Conservation (phyloP, 2,329 filamentous ascomycete species). For the Scedosporium apiospermum region DNA sequence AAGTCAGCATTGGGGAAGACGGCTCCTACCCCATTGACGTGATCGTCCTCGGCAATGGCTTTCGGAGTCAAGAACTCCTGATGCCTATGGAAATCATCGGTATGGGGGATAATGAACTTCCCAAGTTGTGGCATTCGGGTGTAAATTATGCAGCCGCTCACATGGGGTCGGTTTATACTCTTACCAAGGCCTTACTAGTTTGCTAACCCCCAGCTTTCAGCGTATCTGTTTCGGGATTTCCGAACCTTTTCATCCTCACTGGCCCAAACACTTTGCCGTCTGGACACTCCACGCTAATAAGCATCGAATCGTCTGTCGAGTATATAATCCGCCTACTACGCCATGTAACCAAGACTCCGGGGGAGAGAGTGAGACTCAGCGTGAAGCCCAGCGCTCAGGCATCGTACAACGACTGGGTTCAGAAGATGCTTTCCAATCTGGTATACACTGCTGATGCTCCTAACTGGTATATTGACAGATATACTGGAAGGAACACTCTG, state of each 20-base stretch:
- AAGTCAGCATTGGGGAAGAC: too few species aligned
- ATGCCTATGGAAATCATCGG: too few species aligned
- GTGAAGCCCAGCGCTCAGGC: neutral
- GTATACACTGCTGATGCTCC: neutral
- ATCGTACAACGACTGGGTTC: neutral
- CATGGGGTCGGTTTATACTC: neutral
- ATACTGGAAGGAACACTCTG: conserved; percentile 1
- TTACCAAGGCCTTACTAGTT: neutral
- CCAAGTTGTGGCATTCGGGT: neutral
- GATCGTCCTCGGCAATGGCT: too few species aligned
- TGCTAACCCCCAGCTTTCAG: neutral
- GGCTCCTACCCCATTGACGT: too few species aligned
- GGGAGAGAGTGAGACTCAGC: neutral
- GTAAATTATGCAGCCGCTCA: neutral
- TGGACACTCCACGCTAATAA: neutral
- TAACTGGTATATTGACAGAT: neutral
- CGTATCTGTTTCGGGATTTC: neutral
- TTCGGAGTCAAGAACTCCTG: too few species aligned
- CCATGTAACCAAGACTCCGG: neutral
- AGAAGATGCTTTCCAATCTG: neutral
- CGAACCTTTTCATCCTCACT: conserved; percentile 2
- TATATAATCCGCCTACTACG: neutral
- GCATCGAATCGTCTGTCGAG: neutral
- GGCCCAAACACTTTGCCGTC: conserved; percentile 1
- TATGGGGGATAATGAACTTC: neutral